A percentile compares a stretch with the other conserved stretches of the same genome.
phyloP scores from a whole-genome alignment of 108 stramenopile species.

The Nitzschia palea region DNA sequence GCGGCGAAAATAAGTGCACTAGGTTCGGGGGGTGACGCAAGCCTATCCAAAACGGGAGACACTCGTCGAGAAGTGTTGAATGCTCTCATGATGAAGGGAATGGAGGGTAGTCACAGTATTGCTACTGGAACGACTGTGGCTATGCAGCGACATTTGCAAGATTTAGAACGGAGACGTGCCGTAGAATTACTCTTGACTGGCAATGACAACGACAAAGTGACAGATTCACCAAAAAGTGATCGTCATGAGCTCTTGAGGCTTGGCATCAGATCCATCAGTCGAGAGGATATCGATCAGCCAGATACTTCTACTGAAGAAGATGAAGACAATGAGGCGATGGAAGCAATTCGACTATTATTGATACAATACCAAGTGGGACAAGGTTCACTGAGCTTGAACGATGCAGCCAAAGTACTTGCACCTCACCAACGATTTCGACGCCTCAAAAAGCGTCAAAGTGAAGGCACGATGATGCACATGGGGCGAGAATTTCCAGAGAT shows the following conservation, averaged over 20 bases:
- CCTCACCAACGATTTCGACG: conserved; percentile 8
- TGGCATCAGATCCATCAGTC: conserved; percentile 31
- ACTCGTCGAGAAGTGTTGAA: conserved; percentile 84
- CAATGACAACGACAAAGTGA: conserved; percentile 13
- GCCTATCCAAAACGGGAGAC: conserved; percentile 44
- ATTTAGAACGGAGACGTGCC: conserved; percentile 76
- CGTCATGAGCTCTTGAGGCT: conserved; percentile 31
- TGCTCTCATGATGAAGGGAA: conserved; percentile 83
- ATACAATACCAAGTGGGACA: conserved; percentile 82
- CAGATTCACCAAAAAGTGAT: conserved; percentile 7
- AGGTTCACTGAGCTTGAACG: conserved; percentile 58
- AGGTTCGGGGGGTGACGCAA: neutral
- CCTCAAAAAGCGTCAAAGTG: conserved; percentile 15
- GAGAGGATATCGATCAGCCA: conserved; percentile 8
- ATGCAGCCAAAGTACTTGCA: conserved; percentile 47
- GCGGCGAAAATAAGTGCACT: conserved; percentile 24
- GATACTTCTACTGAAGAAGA: conserved; percentile 10
- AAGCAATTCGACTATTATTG: conserved; percentile 75
- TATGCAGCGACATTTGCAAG: conserved; percentile 69
- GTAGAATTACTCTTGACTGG: conserved; percentile 58
- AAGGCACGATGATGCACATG: conserved; percentile 27
- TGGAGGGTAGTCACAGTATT: conserved; percentile 72
- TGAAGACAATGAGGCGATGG: conserved; percentile 85
- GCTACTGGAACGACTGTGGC: conserved; percentile 72
- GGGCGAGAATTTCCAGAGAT: conserved; percentile 56